A percentile compares a stretch with the other conserved stretches of the same genome.
Evolutionary conservation across 2,329 filamentous ascomycete genomes (phyloP).

Genomic region (Teratosphaeria zuluensis): DNA sequence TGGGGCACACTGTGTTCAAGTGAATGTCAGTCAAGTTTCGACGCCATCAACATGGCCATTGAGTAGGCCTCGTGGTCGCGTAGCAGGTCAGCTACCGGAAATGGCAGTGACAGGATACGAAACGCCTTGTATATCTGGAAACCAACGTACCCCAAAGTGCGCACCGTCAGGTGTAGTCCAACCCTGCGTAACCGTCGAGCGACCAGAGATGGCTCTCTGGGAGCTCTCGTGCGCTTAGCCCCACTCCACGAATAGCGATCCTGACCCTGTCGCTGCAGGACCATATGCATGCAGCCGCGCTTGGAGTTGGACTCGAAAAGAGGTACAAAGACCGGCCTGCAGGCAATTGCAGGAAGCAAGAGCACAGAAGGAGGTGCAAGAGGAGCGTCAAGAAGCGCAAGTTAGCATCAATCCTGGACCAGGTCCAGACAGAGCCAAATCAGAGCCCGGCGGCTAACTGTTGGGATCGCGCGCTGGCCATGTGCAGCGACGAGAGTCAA

Average conservation of each 20-base stretch:
- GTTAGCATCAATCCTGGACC: conserved; percentile 5
- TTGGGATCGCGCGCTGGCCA: conserved; percentile 10
- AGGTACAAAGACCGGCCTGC: conserved; percentile 14
- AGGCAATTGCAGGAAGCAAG: conserved; percentile 14
- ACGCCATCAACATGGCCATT: conserved; percentile 14
- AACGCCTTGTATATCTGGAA: conserved; percentile 15
- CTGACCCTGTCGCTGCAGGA: conserved; percentile 12
- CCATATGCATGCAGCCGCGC: conserved; percentile 34
- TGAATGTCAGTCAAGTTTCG: conserved; percentile 14
- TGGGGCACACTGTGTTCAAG: conserved; percentile 12
- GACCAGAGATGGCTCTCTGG: conserved; percentile 9
- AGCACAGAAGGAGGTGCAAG: conserved; percentile 12
- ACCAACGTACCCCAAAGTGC: conserved; percentile 25
- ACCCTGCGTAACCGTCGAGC: conserved; percentile 14
- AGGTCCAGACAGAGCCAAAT: conserved; percentile 12
- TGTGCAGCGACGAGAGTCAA: conserved; percentile 8
- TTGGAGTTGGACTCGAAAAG: conserved; percentile 12
- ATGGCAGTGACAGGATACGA: conserved; percentile 13
- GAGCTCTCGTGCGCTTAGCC: conserved; percentile 19
- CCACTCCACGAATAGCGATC: conserved; percentile 15
- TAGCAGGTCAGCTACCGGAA: conserved; percentile 13
- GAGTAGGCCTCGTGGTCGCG: conserved; percentile 9
- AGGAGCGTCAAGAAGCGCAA: conserved; percentile 8
- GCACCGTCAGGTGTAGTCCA: conserved; percentile 21
- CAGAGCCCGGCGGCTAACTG: conserved; percentile 20